phyloP scores from a whole-genome alignment of 2,329 filamentous ascomycete genomes.

The Rutstroemia sp. region DNA sequence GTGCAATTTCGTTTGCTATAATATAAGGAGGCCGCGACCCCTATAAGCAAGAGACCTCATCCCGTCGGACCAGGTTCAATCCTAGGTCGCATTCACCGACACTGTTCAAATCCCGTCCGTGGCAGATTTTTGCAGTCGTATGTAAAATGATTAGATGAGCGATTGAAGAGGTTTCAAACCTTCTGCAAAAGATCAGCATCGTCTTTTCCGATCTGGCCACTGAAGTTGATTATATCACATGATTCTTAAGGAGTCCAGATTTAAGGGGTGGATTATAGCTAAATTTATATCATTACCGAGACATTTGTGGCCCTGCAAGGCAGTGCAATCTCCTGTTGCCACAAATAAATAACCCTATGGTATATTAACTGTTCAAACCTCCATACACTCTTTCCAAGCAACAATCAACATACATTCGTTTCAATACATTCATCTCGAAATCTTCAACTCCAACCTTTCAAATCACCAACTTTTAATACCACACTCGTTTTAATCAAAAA shows the following conservation, averaged over 20 bases:
- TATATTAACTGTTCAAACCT: conserved; percentile 8
- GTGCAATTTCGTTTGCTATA: not conserved
- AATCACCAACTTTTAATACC: not conserved
- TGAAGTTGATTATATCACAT: conserved; percentile 2
- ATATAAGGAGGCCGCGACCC: not conserved
- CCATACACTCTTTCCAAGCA: not conserved
- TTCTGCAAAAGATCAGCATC: conserved; percentile 1
- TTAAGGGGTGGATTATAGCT: conserved; percentile 5
- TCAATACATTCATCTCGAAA: not conserved
- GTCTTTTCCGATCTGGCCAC: not conserved
- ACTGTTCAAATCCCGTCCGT: not conserved
- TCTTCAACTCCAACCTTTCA: not conserved
- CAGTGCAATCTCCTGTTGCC: conserved; percentile 9
- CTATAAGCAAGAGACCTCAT: not conserved
- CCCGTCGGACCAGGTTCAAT: not conserved
- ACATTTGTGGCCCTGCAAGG: conserved; percentile 8
- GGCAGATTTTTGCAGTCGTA: not conserved
- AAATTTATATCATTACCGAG: conserved; percentile 5
- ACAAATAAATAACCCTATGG: conserved; percentile 7
- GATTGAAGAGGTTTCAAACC: not conserved
- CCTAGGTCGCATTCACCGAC: not conserved
- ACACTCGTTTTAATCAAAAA: not conserved
- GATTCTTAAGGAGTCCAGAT: not conserved
- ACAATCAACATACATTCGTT: conserved; percentile 6
- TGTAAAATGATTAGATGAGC: conserved; percentile 4